phyloP scores from a whole-genome alignment of 1,284 basidiomycete species.

The Trichosporon sp. region DNA sequence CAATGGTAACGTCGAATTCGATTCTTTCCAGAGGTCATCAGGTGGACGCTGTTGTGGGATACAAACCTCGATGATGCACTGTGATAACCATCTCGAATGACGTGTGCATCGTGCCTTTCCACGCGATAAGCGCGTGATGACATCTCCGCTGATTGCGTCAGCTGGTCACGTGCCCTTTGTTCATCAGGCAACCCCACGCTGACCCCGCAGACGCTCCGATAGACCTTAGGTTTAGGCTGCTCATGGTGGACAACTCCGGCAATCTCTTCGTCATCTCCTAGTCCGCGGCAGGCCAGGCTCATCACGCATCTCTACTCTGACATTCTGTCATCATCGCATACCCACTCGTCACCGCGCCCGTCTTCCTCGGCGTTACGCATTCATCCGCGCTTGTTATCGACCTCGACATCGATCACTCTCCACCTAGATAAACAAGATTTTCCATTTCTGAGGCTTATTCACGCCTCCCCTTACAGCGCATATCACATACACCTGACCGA shows the following conservation, averaged over 20 bases:
- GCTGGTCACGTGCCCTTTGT: not conserved
- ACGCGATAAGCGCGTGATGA: conserved; percentile 10
- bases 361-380: not conserved
- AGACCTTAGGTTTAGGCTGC: not conserved
- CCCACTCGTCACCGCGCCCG: not conserved
- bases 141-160: not conserved
- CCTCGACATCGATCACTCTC: not conserved
- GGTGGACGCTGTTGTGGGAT: not conserved
- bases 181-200: not conserved
- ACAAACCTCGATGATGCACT: conserved; percentile 24
- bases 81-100: conserved; percentile 2
- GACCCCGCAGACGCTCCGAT: not conserved
- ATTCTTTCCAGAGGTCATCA: not conserved
- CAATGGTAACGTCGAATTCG: not conserved
- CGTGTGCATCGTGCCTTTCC: conserved; percentile 1
- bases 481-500: not conserved
- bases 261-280: conserved; percentile 8
- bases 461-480: conserved; percentile 4
- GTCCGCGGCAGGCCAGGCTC: conserved; percentile 16
- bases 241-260: not conserved
- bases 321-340: not conserved
- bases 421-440: not conserved
- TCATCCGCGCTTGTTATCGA: not conserved
- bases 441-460: not conserved
- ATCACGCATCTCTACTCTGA: not conserved